Conservation (phyloP, 768 basidiomycete species). For the Hortiboletus campestris region DNA sequence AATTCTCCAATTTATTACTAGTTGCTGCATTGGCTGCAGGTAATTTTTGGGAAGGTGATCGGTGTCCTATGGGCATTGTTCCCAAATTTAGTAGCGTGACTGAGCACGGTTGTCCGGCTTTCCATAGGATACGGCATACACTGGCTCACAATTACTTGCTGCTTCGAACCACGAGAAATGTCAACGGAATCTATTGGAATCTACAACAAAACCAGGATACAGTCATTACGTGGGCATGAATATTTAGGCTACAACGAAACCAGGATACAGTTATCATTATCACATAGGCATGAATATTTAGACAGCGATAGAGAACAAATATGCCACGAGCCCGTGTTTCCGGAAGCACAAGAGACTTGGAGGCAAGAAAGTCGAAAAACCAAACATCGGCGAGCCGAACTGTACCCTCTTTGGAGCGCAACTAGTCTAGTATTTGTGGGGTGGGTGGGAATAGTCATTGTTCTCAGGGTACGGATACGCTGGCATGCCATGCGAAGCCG, state of each 20-base stretch:
- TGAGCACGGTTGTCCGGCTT: no score
- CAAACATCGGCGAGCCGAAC: constrained; percentile 4
- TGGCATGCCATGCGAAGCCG: constrained; percentile 11
- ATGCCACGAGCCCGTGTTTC: constrained; percentile 6
- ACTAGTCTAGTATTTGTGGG: constrained; percentile 8
- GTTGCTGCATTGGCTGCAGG: no score
- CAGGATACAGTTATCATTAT: constrained; percentile 12
- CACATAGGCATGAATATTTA: constrained; percentile 3
- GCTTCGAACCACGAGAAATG: not conserved
- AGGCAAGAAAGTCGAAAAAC: constrained; percentile 7
- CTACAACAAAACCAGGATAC: constrained; percentile 7
- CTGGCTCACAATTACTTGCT: no score
- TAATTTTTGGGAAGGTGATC: no score
- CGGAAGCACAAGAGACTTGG: constrained; percentile 7
- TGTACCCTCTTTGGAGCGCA: not conserved
- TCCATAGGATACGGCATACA: no score
- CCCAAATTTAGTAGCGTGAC: no score
- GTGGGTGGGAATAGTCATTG: constrained; percentile 11
- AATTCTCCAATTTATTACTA: no score
- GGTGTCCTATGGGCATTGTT: no score
- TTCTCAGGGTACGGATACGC: constrained; percentile 14
- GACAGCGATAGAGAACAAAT: constrained; percentile 2
- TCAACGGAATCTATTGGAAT: constrained; percentile 10
- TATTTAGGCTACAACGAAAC: constrained; percentile 5
- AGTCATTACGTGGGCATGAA: constrained; percentile 3